phyloP scores from a whole-genome alignment of 768 basidiomycete genomes.

The Exsudoporus frostii region DNA sequence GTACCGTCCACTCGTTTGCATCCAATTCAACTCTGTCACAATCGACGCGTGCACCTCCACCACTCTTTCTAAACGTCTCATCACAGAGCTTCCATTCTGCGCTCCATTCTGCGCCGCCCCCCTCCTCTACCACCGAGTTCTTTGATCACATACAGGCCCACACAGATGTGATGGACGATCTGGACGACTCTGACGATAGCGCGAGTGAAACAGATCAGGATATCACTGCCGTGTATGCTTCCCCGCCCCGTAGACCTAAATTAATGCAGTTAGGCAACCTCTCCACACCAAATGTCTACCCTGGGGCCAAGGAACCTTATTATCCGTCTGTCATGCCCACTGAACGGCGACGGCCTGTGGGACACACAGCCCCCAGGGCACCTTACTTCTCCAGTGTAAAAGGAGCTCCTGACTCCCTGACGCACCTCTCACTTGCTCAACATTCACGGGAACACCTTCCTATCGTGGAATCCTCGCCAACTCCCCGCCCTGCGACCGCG shows the following conservation, averaged over 20 bases:
- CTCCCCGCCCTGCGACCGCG: conserved; percentile 14
- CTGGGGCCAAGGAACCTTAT: conserved; percentile 36
- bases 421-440: conserved; percentile 33
- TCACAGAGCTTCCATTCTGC: conserved; percentile 39
- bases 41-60: conserved; percentile 13
- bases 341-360: conserved; percentile 49
- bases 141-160: conserved; percentile 72
- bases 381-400: conserved; percentile 50
- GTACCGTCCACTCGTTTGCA: conserved; percentile 31
- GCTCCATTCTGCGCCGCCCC: conserved; percentile 60
- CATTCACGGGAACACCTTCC: conserved; percentile 43
- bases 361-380: conserved; percentile 42
- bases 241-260: conserved; percentile 33
- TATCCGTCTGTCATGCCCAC: conserved; percentile 32
- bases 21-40: conserved; percentile 26
- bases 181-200: conserved; percentile 56
- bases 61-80: conserved; percentile 47
- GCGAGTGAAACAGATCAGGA: conserved; percentile 39
- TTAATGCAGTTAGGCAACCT: conserved; percentile 67
- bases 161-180: conserved; percentile 69
- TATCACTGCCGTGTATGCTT: conserved; percentile 28
- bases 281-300: conserved; percentile 63
- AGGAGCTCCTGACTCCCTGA: conserved; percentile 30
- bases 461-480: conserved; percentile 6
- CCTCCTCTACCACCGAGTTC: conserved; percentile 66